Evolutionary conservation across 1,284 basidiomycete species (phyloP).

Genomic region (Apiotrichum porosum): DNA sequence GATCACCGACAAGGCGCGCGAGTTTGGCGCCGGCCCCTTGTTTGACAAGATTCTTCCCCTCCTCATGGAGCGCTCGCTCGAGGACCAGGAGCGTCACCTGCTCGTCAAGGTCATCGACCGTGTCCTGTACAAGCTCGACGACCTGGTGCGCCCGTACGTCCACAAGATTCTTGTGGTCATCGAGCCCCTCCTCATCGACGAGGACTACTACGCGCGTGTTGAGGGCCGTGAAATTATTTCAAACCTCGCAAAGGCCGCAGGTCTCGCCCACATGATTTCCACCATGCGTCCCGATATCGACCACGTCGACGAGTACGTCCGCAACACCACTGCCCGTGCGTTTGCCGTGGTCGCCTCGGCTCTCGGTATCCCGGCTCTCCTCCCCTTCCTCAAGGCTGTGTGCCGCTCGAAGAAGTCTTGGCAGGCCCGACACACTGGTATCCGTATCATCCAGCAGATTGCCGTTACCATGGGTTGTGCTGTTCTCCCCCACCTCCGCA

Average conservation of each 20-base stretch:
- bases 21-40: slow-evolving; percentile 96
- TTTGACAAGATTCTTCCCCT: slow-evolving; percentile 99
- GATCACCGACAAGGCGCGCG: slow-evolving; percentile 98
- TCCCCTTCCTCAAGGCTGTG: slow-evolving; percentile 97
- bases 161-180: slow-evolving; percentile 99
- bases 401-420: slow-evolving; percentile 99
- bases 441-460: slow-evolving; percentile 98
- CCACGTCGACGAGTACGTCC: slow-evolving; percentile 98
- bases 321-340: slow-evolving; percentile 97
- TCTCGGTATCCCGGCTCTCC: slow-evolving; percentile 91
- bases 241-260: slow-evolving; percentile 96
- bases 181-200: slow-evolving; percentile 96
- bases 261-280: slow-evolving; percentile 99
- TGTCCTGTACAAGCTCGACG: slow-evolving; percentile 97
- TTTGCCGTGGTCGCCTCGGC: slow-evolving; percentile 99
- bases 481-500: slow-evolving; percentile 93
- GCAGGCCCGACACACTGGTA: slow-evolving; percentile 98
- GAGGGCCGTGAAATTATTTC: slow-evolving; percentile 99
- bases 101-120: slow-evolving; percentile 99
- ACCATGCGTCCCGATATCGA: slow-evolving; percentile 99
- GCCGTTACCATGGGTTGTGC: slow-evolving; percentile 99
- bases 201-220: slow-evolving; percentile 98
- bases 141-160: slow-evolving; percentile 96
- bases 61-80: slow-evolving; percentile 97
- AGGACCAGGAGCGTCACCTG: slow-evolving; percentile 97